phyloP scores from a whole-genome alignment of 768 basidiomycete genomes.

The Termitomyces sp. region DNA sequence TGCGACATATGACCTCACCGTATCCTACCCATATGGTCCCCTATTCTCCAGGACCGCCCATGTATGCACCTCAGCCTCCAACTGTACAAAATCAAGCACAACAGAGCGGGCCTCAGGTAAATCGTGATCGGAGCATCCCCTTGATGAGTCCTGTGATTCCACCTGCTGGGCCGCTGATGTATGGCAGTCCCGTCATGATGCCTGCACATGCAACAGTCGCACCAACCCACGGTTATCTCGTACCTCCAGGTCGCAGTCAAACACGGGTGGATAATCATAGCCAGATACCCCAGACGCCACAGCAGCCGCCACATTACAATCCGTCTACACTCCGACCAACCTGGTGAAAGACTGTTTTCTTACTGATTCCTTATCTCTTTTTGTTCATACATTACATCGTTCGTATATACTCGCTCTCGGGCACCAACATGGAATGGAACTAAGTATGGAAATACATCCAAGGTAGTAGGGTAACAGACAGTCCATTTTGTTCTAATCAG shows the following conservation, averaged over 20 bases:
- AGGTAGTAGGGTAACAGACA: constrained; percentile 1
- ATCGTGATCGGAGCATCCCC: constrained; percentile 49
- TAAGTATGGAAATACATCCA: constrained; percentile 9
- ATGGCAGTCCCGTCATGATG: constrained; percentile 69
- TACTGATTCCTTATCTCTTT: constrained; percentile 23
- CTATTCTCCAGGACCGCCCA: constrained; percentile 50
- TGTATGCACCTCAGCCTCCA: constrained; percentile 46
- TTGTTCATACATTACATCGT: constrained; percentile 35
- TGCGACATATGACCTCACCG: constrained; percentile 56
- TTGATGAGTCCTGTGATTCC: constrained; percentile 74
- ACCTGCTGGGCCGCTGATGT: constrained; percentile 55
- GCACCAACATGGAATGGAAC: constrained; percentile 7
- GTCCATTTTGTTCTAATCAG: constrained; percentile 33
- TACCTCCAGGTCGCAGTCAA: constrained; percentile 45
- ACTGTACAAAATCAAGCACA: constrained; percentile 37
- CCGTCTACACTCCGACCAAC: constrained; percentile 39
- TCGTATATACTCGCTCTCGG: constrained; percentile 16
- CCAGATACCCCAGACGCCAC: constrained; percentile 35
- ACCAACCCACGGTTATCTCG: constrained; percentile 42
- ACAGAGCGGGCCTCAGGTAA: constrained; percentile 29
- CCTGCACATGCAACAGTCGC: constrained; percentile 44
- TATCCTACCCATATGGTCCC: constrained; percentile 62
- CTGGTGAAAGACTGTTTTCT: constrained; percentile 37
- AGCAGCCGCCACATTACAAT: constrained; percentile 34
- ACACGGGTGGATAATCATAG: constrained; percentile 43